Evolutionary conservation across 805 yeast species (phyloP).

Genomic region (Zygoascus biomembranicola): DNA sequence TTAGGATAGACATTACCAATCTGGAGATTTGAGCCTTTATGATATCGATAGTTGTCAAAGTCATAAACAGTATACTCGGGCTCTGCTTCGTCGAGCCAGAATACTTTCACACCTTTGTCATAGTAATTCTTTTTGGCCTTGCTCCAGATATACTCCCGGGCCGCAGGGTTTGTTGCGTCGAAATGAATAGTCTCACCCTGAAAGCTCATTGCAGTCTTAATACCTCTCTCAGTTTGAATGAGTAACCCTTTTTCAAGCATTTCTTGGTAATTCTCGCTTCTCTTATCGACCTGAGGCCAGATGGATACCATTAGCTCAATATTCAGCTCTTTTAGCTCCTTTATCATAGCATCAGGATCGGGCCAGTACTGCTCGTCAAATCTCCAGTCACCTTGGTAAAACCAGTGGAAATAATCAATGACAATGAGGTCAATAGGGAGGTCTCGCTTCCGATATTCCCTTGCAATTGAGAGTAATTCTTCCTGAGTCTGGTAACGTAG

Average conservation of each 20-base stretch:
- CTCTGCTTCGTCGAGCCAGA: slow-evolving; percentile 19
- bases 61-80: slow-evolving; percentile 17
- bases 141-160: slow-evolving; percentile 14
- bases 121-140: slow-evolving; percentile 13
- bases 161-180: slow-evolving; percentile 16
- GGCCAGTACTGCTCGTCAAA: slow-evolving; percentile 17
- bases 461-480: slow-evolving; percentile 13
- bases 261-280: slow-evolving; percentile 13
- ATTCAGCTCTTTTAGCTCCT: slow-evolving; percentile 10
- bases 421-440: slow-evolving; percentile 16
- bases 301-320: slow-evolving; percentile 17
- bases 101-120: slow-evolving; percentile 12
- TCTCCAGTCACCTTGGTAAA: slow-evolving; percentile 16
- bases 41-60: slow-evolving; percentile 16
- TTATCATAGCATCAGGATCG: slow-evolving; percentile 17
- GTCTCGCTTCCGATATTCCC: slow-evolving; percentile 12
- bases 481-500: slow-evolving; percentile 17
- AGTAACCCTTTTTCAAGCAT: slow-evolving; percentile 15
- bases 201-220: slow-evolving; percentile 12
- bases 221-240: slow-evolving; percentile 15
- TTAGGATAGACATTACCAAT: slow-evolving; percentile 16
- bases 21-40: slow-evolving; percentile 10
- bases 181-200: slow-evolving; percentile 12
- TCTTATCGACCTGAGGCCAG: slow-evolving; percentile 17
- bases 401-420: slow-evolving; percentile 17